Evolutionary conservation across 1,139 yeast species (phyloP).

Genomic region (Sugiyamaella grinbergsii): DNA sequence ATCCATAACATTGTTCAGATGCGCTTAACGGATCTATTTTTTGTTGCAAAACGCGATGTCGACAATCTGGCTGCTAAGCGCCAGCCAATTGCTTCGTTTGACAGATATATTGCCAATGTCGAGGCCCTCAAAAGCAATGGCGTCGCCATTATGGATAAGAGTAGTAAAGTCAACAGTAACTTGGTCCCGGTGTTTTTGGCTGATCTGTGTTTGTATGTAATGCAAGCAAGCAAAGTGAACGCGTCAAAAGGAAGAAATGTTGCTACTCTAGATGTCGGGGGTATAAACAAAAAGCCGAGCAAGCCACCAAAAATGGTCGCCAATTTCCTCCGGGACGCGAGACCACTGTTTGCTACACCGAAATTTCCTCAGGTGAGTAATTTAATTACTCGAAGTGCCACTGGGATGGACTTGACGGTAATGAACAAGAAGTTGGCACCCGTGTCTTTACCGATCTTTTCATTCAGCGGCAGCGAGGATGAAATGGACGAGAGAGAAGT

Average conservation of each 20-base stretch:
- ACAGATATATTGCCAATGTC: not conserved
- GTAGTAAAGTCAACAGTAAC: not conserved
- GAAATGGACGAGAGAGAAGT: not conserved
- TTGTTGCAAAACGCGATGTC: not conserved
- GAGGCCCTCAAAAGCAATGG: not conserved
- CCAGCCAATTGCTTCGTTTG: not conserved
- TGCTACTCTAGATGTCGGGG: not conserved
- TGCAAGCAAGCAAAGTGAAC: not conserved
- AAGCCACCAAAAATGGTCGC: not conserved
- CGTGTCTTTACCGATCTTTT: not conserved
- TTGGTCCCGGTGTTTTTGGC: slow-evolving; percentile 15
- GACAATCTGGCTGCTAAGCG: not conserved
- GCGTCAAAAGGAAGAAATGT: not conserved
- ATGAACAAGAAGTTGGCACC: too few species aligned
- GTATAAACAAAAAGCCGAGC: not conserved
- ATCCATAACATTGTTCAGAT: slow-evolving; percentile 10
- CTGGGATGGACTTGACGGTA: too few species aligned
- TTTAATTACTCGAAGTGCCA: too few species aligned
- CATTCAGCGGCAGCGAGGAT: not conserved
- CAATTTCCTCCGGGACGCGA: not conserved
- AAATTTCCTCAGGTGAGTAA: too few species aligned
- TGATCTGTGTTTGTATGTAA: slow-evolving; percentile 10
- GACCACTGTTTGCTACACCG: not conserved
- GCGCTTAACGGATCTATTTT: slow-evolving; percentile 5
- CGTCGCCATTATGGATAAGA: not conserved